These are phyloP conservation scores for Rubroboletus satanas DNA, from an alignment of 768 basidiomycete species.

Conservation along the genomic window DNA sequence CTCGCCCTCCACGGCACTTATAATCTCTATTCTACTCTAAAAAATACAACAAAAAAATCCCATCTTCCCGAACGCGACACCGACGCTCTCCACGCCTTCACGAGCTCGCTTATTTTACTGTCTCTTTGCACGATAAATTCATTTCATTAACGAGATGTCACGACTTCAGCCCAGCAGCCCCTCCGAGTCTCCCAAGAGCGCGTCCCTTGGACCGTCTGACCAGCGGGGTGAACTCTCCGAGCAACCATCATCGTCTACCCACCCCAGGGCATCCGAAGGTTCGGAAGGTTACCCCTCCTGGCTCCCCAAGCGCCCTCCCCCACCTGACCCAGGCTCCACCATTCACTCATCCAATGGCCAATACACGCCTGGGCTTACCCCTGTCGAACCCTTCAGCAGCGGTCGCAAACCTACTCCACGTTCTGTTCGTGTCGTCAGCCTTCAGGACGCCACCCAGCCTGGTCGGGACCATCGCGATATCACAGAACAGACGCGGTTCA, in stretches of 20 bases:
- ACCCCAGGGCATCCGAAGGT: constrained; percentile 35
- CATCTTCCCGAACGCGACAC: constrained; percentile 33
- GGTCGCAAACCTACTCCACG: constrained; percentile 80
- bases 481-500: constrained; percentile 48
- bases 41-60: constrained; percentile 21
- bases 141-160: constrained; percentile 37
- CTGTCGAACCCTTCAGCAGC: constrained; percentile 32
- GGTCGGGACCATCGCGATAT: constrained; percentile 45
- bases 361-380: constrained; percentile 32
- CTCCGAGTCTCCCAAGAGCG: constrained; percentile 31
- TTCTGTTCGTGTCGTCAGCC: constrained; percentile 75
- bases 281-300: constrained; percentile 80
- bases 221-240: constrained; percentile 30
- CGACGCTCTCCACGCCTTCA: constrained; percentile 25
- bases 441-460: constrained; percentile 47
- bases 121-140: constrained; percentile 26
- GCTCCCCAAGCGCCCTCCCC: constrained; percentile 76
- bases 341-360: constrained; percentile 53
- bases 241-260: constrained; percentile 34
- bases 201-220: constrained; percentile 26
- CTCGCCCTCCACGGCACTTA: constrained; percentile 13
- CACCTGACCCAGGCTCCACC: constrained; percentile 70
- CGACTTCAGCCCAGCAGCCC: constrained; percentile 30
- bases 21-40: constrained; percentile 19
- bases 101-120: constrained; percentile 30